Evolutionary conservation across 1,284 basidiomycete genomes (phyloP), one percentile per base, ranked within the genome.

Genomic region (Pulchroboletus neoregius): DNA sequence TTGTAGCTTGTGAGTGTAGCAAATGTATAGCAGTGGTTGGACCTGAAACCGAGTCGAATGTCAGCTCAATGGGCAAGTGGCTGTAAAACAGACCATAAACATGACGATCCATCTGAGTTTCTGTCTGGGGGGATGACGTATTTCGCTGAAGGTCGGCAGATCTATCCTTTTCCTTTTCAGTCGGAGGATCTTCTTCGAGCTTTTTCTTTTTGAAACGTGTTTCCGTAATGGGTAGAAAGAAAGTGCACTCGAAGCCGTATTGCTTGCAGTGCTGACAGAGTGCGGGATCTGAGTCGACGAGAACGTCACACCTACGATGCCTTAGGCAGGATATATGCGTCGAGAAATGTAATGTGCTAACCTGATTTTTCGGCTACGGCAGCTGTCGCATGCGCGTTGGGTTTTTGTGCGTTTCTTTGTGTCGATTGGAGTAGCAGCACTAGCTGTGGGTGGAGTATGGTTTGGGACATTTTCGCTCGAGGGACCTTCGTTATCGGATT

Each of bases 141-240:
- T 48, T 56, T 52, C 45, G 54, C 43, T 48, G 56, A 39, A 51
- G 51, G 54, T 60, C 68, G 27, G 52, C 20, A n/a, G 60, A 50
- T 43, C 50, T 52, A 9, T 67, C 64, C 55, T 63, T 71, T 41
- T 65, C 62, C 56, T 70, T 76, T 57, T 80, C 72, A 55, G 70
- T 68, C 0, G 70, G 70, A 0, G 72, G 69, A 53, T 90, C 86
- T 56, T 86, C 85, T 54, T 85, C 84, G 36, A 79, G 53, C 58
- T 87, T 86, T 71, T 93, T 91, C 74, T 95, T 95, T 74, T 97
- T 97, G 78, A 97, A 98, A 11, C 94, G 83, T 0, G 94, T 99
- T 68, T 98, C 95, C 15, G 94, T 93, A 60, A 99, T 98, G 41
- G 95, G 95, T 16, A 98, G 79, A 75, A 96, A 96, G 70, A 94